Evolutionary conservation across 345 rosid species (phyloP).

Genomic region (Citrus maxima): DNA sequence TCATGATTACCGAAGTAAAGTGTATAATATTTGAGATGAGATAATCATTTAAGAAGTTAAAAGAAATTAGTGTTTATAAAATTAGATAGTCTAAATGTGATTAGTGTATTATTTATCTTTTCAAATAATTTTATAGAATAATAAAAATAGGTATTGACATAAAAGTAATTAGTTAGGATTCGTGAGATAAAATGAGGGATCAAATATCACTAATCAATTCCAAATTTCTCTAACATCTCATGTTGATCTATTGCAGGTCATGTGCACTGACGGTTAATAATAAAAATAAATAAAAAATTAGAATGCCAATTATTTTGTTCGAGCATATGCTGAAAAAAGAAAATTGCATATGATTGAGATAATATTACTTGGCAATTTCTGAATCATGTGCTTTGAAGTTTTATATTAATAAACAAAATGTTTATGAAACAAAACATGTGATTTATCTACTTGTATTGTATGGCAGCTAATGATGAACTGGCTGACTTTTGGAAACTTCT

Average conservation of each 20-base stretch:
- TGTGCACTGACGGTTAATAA: neutral
- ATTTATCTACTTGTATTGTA: neutral
- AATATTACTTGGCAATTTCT: neutral
- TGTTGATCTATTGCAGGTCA: neutral
- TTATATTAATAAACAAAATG: neutral
- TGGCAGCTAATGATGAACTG: neutral
- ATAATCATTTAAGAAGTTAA: too few relatives aligned
- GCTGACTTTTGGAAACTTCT: neutral
- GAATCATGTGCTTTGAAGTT: neutral
- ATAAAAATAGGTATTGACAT: too few relatives aligned
- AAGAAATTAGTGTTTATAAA: too few relatives aligned
- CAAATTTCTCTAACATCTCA: neutral
- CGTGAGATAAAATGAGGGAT: too few relatives aligned
- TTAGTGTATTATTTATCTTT: too few relatives aligned
- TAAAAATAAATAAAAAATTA: neutral
- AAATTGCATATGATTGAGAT: neutral
- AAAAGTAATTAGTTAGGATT: fast-evolving
- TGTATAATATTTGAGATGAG: too few relatives aligned
- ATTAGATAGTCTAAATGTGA: too few relatives aligned
- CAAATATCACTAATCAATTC: neutral
- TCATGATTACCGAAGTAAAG: too few relatives aligned
- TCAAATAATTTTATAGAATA: too few relatives aligned
- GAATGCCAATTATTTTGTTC: neutral
- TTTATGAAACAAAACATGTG: neutral
- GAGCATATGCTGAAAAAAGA: neutral